A percentile compares a stretch with the other conserved stretches of the same genome.
Conservation (phyloP, 805 yeast genomes). For the Yarrowia alimentaria region DNA sequence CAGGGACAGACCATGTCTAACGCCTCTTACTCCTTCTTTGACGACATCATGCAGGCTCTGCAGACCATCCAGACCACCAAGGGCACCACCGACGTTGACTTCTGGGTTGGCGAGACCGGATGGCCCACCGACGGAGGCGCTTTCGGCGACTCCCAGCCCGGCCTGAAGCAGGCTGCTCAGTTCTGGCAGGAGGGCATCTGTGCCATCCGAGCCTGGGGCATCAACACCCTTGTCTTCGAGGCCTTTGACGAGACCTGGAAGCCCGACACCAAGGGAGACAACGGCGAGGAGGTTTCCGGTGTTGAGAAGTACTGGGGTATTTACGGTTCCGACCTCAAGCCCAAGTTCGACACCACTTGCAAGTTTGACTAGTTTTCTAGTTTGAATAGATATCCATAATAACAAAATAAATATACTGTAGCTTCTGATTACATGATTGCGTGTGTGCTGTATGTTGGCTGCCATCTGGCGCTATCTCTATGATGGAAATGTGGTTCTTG, state of each 20-base stretch:
- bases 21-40: conserved; percentile 88
- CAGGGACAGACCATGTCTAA: conserved; percentile 87
- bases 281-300: conserved; percentile 50
- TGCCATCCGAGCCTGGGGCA: conserved; percentile 94
- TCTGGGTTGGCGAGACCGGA: conserved; percentile 98
- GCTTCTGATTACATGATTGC: too few species aligned
- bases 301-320: conserved; percentile 98
- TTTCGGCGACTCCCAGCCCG: conserved; percentile 65
- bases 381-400: conserved; percentile 12
- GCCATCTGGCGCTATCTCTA: too few species aligned
- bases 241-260: conserved; percentile 97
- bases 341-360: conserved; percentile 39
- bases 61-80: conserved; percentile 81
- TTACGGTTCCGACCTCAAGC: conserved; percentile 46
- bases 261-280: conserved; percentile 74
- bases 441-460: too few species aligned
- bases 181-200: conserved; percentile 90
- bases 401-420: too few species aligned
- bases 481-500: too few species aligned
- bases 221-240: conserved; percentile 89
- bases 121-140: conserved; percentile 89
- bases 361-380: conserved; percentile 26
- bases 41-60: conserved; percentile 96
- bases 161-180: conserved; percentile 66
- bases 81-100: conserved; percentile 80